These are phyloP conservation scores for Scedosporium boydii DNA, from an alignment of 2,329 filamentous ascomycete species.

Conservation along the genomic window DNA sequence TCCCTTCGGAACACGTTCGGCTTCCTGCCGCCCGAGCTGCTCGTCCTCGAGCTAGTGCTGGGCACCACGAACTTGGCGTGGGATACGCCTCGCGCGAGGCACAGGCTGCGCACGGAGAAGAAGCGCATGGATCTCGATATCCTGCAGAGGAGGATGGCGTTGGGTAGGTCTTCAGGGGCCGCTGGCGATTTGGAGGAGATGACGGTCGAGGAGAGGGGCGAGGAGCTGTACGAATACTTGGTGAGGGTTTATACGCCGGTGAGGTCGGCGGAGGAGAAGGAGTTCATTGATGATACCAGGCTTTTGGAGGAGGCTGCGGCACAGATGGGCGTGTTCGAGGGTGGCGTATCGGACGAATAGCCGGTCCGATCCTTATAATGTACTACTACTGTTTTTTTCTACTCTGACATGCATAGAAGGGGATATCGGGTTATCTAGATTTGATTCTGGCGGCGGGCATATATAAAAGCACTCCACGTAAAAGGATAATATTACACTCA, in stretches of 20 bases:
- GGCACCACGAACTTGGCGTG: slow-evolving; percentile 33
- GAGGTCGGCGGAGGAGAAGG: slow-evolving; percentile 12
- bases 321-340: slow-evolving; percentile 33
- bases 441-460: neutral
- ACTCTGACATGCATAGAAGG: slow-evolving; percentile 10
- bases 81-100: slow-evolving; percentile 29
- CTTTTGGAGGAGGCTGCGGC: slow-evolving; percentile 23
- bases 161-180: slow-evolving; percentile 6
- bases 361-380: neutral
- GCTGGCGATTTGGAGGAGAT: slow-evolving; percentile 24
- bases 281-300: slow-evolving; percentile 12
- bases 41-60: slow-evolving; percentile 36
- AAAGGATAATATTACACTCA: slow-evolving; percentile 6
- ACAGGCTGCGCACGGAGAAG: slow-evolving; percentile 31
- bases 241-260: slow-evolving; percentile 27
- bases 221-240: slow-evolving; percentile 33
- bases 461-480: no score
- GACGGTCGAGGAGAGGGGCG: slow-evolving; percentile 23
- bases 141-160: slow-evolving; percentile 12
- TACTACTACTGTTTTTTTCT: neutral
- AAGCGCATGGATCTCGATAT: slow-evolving; percentile 31
- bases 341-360: neutral
- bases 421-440: neutral
- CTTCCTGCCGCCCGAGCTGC: slow-evolving; percentile 33
- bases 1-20: slow-evolving; percentile 31